Evolutionary conservation across 148 eudicot genomes (phyloP).

Genomic region (Polygonum aviculare): DNA sequence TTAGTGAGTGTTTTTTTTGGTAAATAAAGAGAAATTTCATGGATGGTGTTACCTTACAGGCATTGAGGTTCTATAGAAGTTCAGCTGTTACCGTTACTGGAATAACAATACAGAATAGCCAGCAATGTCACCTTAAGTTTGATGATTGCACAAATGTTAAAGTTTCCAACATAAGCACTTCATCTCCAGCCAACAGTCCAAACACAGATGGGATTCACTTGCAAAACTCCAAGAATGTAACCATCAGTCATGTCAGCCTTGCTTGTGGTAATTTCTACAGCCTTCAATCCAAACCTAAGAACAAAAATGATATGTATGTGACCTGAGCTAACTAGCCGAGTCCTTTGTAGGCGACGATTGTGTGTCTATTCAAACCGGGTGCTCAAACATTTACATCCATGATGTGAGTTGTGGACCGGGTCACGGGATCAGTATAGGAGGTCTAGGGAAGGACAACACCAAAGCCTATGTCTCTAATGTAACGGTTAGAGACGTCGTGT

Average conservation of each 20-base stretch:
- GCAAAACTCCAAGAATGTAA: constrained; percentile 64
- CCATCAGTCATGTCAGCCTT: constrained; percentile 56
- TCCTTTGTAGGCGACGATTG: constrained; percentile 84
- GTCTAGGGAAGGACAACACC: constrained; percentile 67
- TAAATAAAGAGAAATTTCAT: neutral
- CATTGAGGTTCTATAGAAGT: constrained; percentile 73
- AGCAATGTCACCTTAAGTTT: constrained; percentile 76
- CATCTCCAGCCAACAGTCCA: constrained; percentile 89
- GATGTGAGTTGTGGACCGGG: constrained; percentile 90
- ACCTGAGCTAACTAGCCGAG: neutral
- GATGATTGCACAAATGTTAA: constrained; percentile 62
- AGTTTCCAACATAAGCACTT: constrained; percentile 42
- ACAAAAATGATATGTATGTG: neutral
- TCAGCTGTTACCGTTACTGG: constrained; percentile 74
- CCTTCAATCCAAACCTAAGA: neutral
- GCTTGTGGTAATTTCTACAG: constrained; percentile 54
- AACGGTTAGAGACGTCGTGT: constrained; percentile 52
- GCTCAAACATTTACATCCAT: constrained; percentile 69
- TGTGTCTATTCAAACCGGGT: constrained; percentile 83
- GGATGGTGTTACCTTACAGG: constrained; percentile 35
- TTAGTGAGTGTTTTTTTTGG: neutral
- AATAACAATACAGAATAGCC: constrained; percentile 84
- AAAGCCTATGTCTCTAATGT: constrained; percentile 86
- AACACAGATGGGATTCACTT: constrained; percentile 96
- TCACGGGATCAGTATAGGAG: constrained; percentile 96